phyloP scores from a whole-genome alignment of 2,329 filamentous ascomycete genomes.

The Septoria petroselini region DNA sequence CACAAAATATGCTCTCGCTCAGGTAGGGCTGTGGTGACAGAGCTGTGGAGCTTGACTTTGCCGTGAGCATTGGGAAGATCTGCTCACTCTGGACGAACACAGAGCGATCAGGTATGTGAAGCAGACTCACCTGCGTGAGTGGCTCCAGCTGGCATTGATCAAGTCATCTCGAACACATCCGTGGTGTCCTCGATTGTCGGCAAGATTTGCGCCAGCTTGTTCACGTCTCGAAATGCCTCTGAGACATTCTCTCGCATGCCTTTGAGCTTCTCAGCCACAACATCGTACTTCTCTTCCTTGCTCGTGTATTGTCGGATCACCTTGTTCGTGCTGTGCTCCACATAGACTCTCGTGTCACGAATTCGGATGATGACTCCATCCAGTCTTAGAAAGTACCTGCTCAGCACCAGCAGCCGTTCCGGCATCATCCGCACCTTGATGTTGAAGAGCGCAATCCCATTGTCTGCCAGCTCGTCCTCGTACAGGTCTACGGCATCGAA shows the following conservation, averaged over 20 bases:
- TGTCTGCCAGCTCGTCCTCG: conserved; percentile 96
- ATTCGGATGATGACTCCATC: conserved; percentile 86
- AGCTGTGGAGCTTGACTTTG: too few relatives aligned
- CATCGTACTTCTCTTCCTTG: conserved; percentile 77
- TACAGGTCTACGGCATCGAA: conserved; percentile 95
- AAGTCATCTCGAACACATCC: conserved; percentile 48
- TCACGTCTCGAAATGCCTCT: conserved; percentile 74
- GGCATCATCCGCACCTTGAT: conserved; percentile 95
- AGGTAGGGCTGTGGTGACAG: too few relatives aligned
- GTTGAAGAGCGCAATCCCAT: conserved; percentile 85
- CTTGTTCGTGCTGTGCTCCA: conserved; percentile 76
- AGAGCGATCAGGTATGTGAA: too few relatives aligned
- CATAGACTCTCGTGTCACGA: conserved; percentile 84
- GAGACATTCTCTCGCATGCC: conserved; percentile 70
- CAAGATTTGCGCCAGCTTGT: conserved; percentile 66
- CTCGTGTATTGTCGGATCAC: conserved; percentile 87
- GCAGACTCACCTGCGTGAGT: too few relatives aligned
- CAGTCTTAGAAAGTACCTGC: conserved; percentile 85
- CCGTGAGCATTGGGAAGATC: too few relatives aligned
- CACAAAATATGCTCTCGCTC: too few relatives aligned
- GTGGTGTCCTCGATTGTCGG: conserved; percentile 66
- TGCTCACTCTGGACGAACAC: too few relatives aligned
- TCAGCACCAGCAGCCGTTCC: conserved; percentile 76
- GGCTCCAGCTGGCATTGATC: conserved; percentile 15
- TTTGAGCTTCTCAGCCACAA: conserved; percentile 59